phyloP scores from a whole-genome alignment of 164 flowering plant genomes.

The Piper betle region DNA sequence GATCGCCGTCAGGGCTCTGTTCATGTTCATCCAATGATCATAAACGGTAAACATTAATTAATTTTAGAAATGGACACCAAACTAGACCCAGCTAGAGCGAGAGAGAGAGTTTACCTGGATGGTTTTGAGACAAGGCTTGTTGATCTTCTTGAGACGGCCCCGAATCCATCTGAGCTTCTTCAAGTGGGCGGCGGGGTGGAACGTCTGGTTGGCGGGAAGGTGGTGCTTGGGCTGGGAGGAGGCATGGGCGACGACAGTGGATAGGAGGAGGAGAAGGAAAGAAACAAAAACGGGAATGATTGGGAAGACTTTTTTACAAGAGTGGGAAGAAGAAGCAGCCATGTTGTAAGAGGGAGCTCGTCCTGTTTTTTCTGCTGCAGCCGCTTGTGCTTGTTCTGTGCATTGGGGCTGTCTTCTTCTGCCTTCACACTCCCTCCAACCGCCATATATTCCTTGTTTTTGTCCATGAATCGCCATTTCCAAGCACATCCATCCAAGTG shows the following conservation, averaged over 20 bases:
- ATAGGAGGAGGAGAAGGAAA: conserved; percentile 36
- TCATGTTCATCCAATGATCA: conserved; percentile 1
- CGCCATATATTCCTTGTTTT: conserved; percentile 20
- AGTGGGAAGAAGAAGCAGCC: conserved; percentile 24
- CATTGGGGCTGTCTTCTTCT: conserved; percentile 60
- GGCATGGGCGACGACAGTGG: conserved; percentile 18
- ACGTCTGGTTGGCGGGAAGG: conserved; percentile 22
- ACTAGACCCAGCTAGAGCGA: not conserved
- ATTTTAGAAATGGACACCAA: too few relatives aligned
- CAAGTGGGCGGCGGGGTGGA: conserved; percentile 47
- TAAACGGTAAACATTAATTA: not conserved
- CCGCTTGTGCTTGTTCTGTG: conserved; percentile 19
- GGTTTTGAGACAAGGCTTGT: conserved; percentile 77
- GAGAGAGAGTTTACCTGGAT: conserved; percentile 23
- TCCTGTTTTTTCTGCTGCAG: conserved; percentile 17
- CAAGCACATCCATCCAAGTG: conserved; percentile 29
- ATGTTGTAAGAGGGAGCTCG: conserved; percentile 19
- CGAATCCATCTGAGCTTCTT: conserved; percentile 46
- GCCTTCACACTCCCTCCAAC: conserved; percentile 12
- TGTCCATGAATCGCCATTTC: conserved; percentile 21
- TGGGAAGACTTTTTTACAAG: conserved; percentile 28
- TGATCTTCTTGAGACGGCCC: conserved; percentile 59
- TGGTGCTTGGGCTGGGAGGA: conserved; percentile 1
- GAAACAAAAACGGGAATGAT: conserved; percentile 47
- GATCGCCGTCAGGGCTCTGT: conserved; percentile 98